Conservation (phyloP, 257 asterid species). For the Anisodus acutangulus region DNA sequence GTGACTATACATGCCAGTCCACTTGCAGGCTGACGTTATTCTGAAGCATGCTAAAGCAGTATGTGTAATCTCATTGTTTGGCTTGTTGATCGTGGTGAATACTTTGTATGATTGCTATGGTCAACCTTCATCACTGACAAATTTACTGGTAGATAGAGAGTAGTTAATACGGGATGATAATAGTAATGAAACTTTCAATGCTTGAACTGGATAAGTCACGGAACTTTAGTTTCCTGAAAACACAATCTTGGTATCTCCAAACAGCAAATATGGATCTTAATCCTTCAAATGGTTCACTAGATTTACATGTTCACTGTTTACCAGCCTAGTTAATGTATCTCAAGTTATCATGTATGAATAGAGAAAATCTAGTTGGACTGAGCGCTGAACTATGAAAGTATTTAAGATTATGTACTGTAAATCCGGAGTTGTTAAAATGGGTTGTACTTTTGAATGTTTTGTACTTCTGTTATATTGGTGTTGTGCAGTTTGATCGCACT, state of each 20-base stretch:
- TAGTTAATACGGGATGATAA: background rate
- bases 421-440: background rate
- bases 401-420: background rate
- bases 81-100: background rate
- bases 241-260: background rate
- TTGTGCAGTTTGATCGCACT: background rate
- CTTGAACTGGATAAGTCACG: background rate
- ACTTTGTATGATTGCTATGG: background rate
- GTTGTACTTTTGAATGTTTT: background rate
- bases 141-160: background rate
- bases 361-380: background rate
- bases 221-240: background rate
- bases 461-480: background rate
- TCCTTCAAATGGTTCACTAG: slow-evolving; percentile 4
- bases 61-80: slow-evolving; percentile 7
- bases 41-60: slow-evolving; percentile 1
- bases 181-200: background rate
- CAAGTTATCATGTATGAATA: background rate
- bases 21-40: slow-evolving; percentile 68
- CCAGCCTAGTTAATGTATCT: background rate
- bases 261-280: background rate
- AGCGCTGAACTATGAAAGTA: background rate
- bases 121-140: background rate
- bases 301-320: background rate
- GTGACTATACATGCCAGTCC: slow-evolving; percentile 95